These are phyloP conservation scores for Monosporascus sp. DNA, from an alignment of 2,329 filamentous ascomycete genomes.

Conservation along the genomic window DNA sequence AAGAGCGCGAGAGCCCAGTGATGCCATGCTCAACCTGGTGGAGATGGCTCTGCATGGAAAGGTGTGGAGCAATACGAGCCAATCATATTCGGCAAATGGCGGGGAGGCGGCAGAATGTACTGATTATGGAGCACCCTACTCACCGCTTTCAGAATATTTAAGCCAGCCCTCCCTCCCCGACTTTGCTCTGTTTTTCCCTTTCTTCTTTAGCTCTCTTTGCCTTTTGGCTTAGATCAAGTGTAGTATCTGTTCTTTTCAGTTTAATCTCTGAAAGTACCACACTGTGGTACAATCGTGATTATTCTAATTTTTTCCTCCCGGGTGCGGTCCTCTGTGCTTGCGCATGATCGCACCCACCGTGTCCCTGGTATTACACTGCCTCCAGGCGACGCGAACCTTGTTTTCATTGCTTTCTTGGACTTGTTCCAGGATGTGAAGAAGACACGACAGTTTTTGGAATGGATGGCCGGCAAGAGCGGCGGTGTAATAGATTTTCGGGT, in stretches of 20 bases:
- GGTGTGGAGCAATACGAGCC: too few species aligned
- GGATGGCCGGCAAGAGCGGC: neutral
- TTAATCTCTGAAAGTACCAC: slow-evolving; percentile 82
- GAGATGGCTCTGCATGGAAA: neutral
- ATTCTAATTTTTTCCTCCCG: slow-evolving; percentile 65
- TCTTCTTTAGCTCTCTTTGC: slow-evolving; percentile 47
- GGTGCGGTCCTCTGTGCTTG: slow-evolving; percentile 61
- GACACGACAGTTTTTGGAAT: slow-evolving; percentile 13
- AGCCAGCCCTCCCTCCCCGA: too few species aligned
- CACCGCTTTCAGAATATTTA: slow-evolving; percentile 12
- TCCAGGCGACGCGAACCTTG: slow-evolving; percentile 60
- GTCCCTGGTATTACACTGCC: slow-evolving; percentile 69
- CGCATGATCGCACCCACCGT: slow-evolving; percentile 58
- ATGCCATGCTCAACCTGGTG: too few species aligned
- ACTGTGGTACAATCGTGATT: slow-evolving; percentile 65
- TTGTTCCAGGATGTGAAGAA: slow-evolving; percentile 50
- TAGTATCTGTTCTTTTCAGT: slow-evolving; percentile 93
- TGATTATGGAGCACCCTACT: neutral
- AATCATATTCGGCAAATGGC: too few species aligned
- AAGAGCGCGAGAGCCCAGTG: too few species aligned
- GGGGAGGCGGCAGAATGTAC: slow-evolving; percentile 2
- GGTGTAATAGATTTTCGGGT: too few species aligned
- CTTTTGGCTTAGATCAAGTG: slow-evolving; percentile 68
- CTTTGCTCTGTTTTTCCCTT: slow-evolving; percentile 38
- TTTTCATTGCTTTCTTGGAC: slow-evolving; percentile 55